Conservation (phyloP, 2,329 filamentous ascomycete genomes). For the Atkinsonella hypoxylon region DNA sequence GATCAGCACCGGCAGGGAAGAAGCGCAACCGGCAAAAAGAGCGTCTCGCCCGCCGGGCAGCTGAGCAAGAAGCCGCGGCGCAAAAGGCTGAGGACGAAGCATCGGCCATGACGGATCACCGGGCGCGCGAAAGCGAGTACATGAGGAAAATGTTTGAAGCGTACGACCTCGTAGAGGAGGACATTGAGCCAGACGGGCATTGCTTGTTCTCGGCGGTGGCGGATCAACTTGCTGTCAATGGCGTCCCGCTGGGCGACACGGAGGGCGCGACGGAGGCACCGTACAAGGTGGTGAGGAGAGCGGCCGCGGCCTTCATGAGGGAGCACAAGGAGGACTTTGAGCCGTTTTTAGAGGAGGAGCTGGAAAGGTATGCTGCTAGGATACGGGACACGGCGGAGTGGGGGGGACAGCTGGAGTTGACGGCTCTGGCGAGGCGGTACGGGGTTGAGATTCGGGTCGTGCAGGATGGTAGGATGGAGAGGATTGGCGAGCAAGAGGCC, state of each 20-base stretch:
- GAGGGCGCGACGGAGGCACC: slow-evolving; percentile 18
- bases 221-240: slow-evolving; percentile 5
- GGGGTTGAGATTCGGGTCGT: slow-evolving; percentile 72
- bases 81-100: slow-evolving; percentile 65
- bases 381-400: slow-evolving; percentile 85
- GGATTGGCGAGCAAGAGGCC: slow-evolving; percentile 43
- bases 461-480: slow-evolving; percentile 72
- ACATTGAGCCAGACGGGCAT: slow-evolving; percentile 84
- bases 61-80: slow-evolving; percentile 63
- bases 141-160: slow-evolving; percentile 58
- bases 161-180: slow-evolving; percentile 57
- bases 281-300: slow-evolving; percentile 57
- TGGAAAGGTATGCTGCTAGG: slow-evolving; percentile 60
- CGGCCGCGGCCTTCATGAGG: slow-evolving; percentile 67
- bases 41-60: slow-evolving; percentile 75
- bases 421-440: slow-evolving; percentile 73
- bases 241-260: neutral
- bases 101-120: slow-evolving; percentile 57
- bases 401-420: slow-evolving; percentile 86
- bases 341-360: slow-evolving; percentile 73
- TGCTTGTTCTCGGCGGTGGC: slow-evolving; percentile 71
- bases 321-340: slow-evolving; percentile 68
- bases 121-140: slow-evolving; percentile 53
- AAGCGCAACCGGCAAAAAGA: slow-evolving; percentile 90
- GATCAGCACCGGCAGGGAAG: slow-evolving; percentile 30